Percentiles rank a stretch among this genome's conserved stretches.
Conservation (phyloP, 257 asterid species). For the Fraxinus excelsior region DNA sequence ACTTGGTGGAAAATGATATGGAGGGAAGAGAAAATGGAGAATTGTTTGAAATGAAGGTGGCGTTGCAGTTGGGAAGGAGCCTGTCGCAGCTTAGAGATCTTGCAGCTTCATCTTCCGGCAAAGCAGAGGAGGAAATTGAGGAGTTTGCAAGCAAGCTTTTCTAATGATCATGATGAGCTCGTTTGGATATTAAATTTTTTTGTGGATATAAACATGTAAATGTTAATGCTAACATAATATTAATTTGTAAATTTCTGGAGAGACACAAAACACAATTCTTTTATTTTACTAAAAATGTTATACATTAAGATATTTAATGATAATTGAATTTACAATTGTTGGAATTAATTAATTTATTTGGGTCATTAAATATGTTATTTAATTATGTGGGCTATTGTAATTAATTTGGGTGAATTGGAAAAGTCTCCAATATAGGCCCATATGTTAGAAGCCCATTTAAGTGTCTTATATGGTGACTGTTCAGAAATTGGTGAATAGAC, state of each 20-base stretch:
- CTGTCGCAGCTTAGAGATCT: conserved; percentile 40
- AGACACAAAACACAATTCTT: too few relatives aligned
- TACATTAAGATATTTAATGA: too few relatives aligned
- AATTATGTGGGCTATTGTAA: too few relatives aligned
- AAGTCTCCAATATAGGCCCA: too few relatives aligned
- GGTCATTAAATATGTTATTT: too few relatives aligned
- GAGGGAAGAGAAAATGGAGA: conserved; percentile 45
- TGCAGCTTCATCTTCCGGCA: conserved; percentile 17
- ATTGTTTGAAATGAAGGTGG: conserved; percentile 46
- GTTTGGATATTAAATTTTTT: neutral
- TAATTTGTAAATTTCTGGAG: neutral
- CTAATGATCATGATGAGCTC: neutral
- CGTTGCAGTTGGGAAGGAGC: conserved; percentile 49
- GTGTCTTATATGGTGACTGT: too few relatives aligned
- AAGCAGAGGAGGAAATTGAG: conserved; percentile 6
- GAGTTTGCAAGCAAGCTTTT: conserved; percentile 51
- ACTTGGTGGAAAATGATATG: conserved; percentile 25
- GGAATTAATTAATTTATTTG: too few relatives aligned
- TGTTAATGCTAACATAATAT: neutral
- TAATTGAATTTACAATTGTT: too few relatives aligned
- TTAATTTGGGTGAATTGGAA: too few relatives aligned
- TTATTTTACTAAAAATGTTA: too few relatives aligned
- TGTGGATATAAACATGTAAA: neutral
- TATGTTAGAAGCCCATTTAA: too few relatives aligned
- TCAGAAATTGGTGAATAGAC: too few relatives aligned